phyloP scores from a whole-genome alignment of 352 stramenopile species.

The Pythium grandisporangium region DNA sequence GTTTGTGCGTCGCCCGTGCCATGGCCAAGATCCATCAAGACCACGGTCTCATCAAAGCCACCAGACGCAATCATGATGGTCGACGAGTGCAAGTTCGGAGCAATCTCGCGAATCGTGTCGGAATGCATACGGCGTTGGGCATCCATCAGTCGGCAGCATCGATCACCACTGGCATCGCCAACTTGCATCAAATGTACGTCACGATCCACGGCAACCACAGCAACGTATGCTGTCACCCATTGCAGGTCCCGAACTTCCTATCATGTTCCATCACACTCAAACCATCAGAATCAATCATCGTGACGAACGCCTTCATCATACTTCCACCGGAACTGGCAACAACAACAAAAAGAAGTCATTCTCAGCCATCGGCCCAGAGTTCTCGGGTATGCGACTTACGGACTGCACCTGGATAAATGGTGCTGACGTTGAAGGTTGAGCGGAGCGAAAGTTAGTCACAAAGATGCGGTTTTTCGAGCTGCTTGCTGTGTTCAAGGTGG shows the following conservation, averaged over 20 bases:
- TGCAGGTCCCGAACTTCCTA: constrained; percentile 70
- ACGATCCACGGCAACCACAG: constrained; percentile 54
- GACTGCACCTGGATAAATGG: constrained; percentile 26
- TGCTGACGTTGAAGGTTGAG: constrained; percentile 10
- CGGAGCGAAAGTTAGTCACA: constrained; percentile 32
- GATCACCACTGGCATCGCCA: constrained; percentile 7
- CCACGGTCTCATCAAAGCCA: constrained; percentile 76
- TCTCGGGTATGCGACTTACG: no score
- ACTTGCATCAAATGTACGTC: constrained; percentile 61
- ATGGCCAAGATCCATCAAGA: constrained; percentile 51
- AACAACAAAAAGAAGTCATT: no score
- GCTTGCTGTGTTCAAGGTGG: not conserved
- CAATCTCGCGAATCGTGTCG: constrained; percentile 65
- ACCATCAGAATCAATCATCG: no score
- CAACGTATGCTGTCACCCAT: constrained; percentile 36
- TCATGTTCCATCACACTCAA: no score
- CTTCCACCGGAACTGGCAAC: no score
- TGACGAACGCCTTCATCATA: no score
- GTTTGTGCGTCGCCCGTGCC: constrained; percentile 19
- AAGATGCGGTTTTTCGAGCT: constrained; percentile 47
- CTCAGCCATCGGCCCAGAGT: no score
- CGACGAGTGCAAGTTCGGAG: constrained; percentile 18
- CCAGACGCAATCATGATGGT: constrained; percentile 6
- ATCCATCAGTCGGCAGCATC: constrained; percentile 26
- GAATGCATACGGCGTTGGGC: constrained; percentile 50